Evolutionary conservation across 2,329 filamentous ascomycete species (phyloP).

Genomic region (Tolypocladium tundrense): DNA sequence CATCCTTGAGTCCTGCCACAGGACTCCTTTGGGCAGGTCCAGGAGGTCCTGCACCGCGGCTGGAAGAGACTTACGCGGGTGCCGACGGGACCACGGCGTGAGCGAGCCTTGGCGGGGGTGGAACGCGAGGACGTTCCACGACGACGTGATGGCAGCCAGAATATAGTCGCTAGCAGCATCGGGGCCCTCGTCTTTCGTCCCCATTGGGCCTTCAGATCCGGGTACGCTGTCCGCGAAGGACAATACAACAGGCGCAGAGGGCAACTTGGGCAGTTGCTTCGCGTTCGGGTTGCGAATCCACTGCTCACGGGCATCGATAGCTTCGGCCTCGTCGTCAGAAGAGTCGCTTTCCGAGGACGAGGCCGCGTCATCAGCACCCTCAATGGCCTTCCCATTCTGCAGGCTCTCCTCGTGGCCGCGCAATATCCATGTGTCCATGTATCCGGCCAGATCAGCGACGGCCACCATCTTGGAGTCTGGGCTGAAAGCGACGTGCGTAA

Average conservation of each 20-base stretch:
- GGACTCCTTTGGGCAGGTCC: constrained; percentile 70
- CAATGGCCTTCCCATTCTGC: constrained; percentile 20
- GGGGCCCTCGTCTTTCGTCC: constrained; percentile 13
- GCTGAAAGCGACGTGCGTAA: constrained; percentile 69
- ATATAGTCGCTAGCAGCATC: constrained; percentile 33
- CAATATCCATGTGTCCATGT: constrained; percentile 77
- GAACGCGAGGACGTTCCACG: constrained; percentile 63
- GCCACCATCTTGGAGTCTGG: constrained; percentile 70
- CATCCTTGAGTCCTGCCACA: constrained; percentile 71
- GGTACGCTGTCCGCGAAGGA: constrained; percentile 52
- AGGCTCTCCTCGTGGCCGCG: constrained; percentile 26
- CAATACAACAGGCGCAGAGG: constrained; percentile 53
- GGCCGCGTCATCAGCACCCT: constrained; percentile 17
- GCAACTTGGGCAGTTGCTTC: constrained; percentile 58
- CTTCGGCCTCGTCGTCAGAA: constrained; percentile 34
- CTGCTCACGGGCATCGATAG: constrained; percentile 33
- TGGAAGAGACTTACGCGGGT: constrained; percentile 67
- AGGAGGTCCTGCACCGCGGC: constrained; percentile 61
- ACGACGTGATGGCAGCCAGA: constrained; percentile 43
- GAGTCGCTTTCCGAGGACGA: constrained; percentile 28
- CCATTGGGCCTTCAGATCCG: constrained; percentile 12
- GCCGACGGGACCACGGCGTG: constrained; percentile 77
- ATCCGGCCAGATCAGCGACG: constrained; percentile 71
- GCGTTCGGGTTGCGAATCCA: constrained; percentile 70
- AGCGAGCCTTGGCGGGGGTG: constrained; percentile 67